These are phyloP conservation scores for Boletus vermiculosoides DNA, from an alignment of 768 basidiomycete species.

Conservation along the genomic window DNA sequence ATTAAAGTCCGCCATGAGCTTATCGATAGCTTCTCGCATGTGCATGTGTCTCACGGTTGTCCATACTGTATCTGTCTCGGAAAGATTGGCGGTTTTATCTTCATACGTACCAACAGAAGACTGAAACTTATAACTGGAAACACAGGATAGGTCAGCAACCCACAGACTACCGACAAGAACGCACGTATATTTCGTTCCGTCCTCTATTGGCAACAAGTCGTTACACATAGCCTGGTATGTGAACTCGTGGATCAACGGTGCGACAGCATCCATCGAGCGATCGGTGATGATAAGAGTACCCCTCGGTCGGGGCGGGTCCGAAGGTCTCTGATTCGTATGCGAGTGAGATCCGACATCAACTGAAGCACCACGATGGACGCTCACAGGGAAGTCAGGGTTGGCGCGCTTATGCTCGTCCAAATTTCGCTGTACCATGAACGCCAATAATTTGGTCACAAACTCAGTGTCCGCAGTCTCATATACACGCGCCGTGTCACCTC, in stretches of 20 bases:
- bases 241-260: slow-evolving; percentile 94
- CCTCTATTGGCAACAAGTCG: slow-evolving; percentile 85
- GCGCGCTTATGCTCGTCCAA: slow-evolving; percentile 85
- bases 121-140: slow-evolving; percentile 84
- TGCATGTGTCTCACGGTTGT: slow-evolving; percentile 93
- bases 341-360: neutral
- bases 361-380: slow-evolving; percentile 27
- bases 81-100: slow-evolving; percentile 83
- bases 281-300: slow-evolving; percentile 90
- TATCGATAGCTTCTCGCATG: slow-evolving; percentile 98
- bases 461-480: slow-evolving; percentile 73
- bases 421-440: slow-evolving; percentile 78
- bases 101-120: slow-evolving; percentile 83
- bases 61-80: slow-evolving; percentile 89
- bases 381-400: slow-evolving; percentile 86
- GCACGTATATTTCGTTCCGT: slow-evolving; percentile 84
- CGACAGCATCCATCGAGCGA: slow-evolving; percentile 90
- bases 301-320: slow-evolving; percentile 62
- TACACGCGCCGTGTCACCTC: slow-evolving; percentile 66
- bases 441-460: slow-evolving; percentile 77
- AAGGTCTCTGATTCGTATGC: slow-evolving; percentile 42
- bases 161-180: slow-evolving; percentile 33
- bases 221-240: slow-evolving; percentile 99
- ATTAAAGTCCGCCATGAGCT: slow-evolving; percentile 94
- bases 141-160: neutral